Base-by-base conservation (phyloP, 139 green algal species). In the Tetraselmis chui region DNA sequence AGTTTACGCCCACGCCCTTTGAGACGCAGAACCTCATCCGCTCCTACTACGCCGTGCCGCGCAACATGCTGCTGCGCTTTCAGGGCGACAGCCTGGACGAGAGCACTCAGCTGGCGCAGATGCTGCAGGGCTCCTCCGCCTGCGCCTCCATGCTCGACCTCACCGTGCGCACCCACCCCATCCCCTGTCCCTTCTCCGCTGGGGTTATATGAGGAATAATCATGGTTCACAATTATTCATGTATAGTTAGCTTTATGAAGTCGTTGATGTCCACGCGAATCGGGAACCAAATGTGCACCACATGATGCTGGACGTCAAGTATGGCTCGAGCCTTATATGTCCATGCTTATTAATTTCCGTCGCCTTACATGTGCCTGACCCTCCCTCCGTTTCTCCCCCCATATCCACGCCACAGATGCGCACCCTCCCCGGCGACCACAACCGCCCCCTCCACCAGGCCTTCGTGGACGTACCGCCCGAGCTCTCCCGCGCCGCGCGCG, bases 1-100 rank as follows among this genome's bases (percentile, higher is more conserved):
- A 98, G 85, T 98, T 98, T 82, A 87, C 81, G 1, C 96, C 96
- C 29, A 84, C 90, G 0, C 92, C 94, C 1, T 88, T 92, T 29
- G 94, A 98, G 83, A 93, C 89, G 0, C 80, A 83, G 5, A 77
- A 78, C 27, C 89, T 97, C 31, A 86, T 98, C 2, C 87, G 86
- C 28, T 87, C 88, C 83, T 92, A 91, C 85, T 95, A 95, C 79
- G 80, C 81, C 2, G 89, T 97, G 1, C 79, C 78, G 0, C 90
- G 91, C 31, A 99, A 97, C 86, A 88, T 99, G 77, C 88, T 98
- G 59, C 78, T 99, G 29, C 89, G 91, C 1, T 99, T 99, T 86
- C 83, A 83, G 26, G 83, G 95, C 76, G 96, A 99, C 88, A 86
- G 81, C 30, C 94, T 98, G 5, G 96, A 99, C 79, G 94, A 98